Base-by-base conservation (phyloP, 2,329 filamentous ascomycete genomes). In the Ophiostoma ips region DNA sequence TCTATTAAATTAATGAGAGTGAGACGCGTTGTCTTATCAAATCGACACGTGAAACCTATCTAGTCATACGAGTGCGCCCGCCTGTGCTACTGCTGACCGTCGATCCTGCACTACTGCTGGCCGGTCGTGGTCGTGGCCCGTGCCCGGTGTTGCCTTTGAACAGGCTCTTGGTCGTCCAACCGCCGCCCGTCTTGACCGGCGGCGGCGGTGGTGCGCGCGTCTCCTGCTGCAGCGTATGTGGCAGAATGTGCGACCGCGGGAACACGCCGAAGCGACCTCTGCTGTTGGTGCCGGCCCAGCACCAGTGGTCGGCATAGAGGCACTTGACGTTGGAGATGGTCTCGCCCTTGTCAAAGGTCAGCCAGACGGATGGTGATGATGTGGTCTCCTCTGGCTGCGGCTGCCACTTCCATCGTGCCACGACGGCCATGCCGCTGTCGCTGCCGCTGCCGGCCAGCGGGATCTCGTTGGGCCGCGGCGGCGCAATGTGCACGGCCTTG, bases 281-380 rank as follows among this genome's bases (percentile, higher is more conserved):
- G 45, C 55, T 59, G 48, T 64, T 64, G 18, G 60, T 64, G 10
- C 63, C 64, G 16, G 58, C 60, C 64, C 64, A 66, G 51, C 61
- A 64, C 64, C 64, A 65, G 48, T 62, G 60, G 50, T 64, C 61
- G 3, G 58, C 57, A 49, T 64, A 59, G 1, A 63, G 30, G 73
- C 73, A 76, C 48, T 64, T 66, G 21, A 77, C 86, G 63, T 81
- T 86, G 55, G 71, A 78, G 15, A 84, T 81, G 3, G 72, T 68
- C 55, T 85, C 81, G 18, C 77, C 77, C 59, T 81, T 82, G 30
- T 81, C 79, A 58, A 85, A 76, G 55, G 66, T 70, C n/a, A 79
- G 63, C 75, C 75, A 79, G 11, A 66, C 66, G 19, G 59, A 60
- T 12, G 59, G 55, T 28, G 5, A 31, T 44, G 40, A 7, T 2